Percentiles rank a stretch among this genome's conserved stretches.
Evolutionary conservation across 306 rosid species (phyloP).

Genomic region (Astragalus membranaceus): DNA sequence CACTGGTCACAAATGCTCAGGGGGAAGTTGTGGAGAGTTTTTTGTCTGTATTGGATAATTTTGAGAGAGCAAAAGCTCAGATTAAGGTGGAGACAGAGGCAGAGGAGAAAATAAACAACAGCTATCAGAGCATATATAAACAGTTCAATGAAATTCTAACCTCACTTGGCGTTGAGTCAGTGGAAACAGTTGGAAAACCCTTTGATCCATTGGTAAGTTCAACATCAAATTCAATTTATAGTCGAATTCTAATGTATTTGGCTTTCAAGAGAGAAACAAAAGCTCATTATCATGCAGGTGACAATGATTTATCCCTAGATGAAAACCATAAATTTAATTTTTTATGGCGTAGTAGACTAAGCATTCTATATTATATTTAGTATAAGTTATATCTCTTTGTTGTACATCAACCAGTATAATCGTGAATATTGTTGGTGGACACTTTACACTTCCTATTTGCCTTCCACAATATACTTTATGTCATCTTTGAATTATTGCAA

Average conservation of each 20-base stretch:
- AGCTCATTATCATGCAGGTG: neutral
- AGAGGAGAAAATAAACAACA: conserved; percentile 82
- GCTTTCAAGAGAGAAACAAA: neutral
- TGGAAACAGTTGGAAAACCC: conserved; percentile 78
- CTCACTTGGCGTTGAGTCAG: conserved; percentile 72
- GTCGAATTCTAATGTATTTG: neutral
- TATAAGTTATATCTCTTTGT: neutral
- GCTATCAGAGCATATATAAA: conserved; percentile 90
- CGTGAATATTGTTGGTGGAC: neutral
- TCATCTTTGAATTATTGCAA: neutral
- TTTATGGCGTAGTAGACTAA: neutral
- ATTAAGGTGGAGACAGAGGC: conserved; percentile 88
- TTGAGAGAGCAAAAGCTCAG: conserved; percentile 90
- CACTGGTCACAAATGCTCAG: conserved; percentile 79
- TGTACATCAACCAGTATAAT: neutral
- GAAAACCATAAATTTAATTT: neutral
- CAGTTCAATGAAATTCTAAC: conserved; percentile 72
- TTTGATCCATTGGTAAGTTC: conserved; percentile 91
- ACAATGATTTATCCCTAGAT: neutral
- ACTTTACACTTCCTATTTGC: conserved; percentile 1
- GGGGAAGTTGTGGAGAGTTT: conserved; percentile 89
- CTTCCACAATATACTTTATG: neutral
- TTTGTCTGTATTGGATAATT: conserved; percentile 77
- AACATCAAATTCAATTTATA: conserved; percentile 9
- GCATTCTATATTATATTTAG: neutral